Base-by-base conservation (phyloP, 345 rosid species). In the Melaleuca quinquenervia region DNA sequence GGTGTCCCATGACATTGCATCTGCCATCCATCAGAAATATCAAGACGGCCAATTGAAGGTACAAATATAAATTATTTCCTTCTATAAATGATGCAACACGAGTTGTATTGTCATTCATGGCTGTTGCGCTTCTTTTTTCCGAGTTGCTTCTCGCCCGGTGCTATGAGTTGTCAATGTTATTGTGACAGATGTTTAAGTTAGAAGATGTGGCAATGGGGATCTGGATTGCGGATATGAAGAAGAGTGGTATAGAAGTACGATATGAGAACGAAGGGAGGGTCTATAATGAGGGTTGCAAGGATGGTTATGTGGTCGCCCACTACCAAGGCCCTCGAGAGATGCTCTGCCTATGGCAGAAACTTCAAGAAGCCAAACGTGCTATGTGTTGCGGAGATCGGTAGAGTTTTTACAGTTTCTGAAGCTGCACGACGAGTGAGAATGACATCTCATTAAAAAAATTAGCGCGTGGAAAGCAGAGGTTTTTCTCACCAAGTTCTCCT, bases 161-260 rank as follows among this genome's bases (percentile, higher is more conserved):
- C 3, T 18, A 18, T 70, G 48, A 70, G 45, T 21, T 45, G 5
- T 41, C 7, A 5, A 70, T 70, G 45, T 70, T 53, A 26, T 44
- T 83, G 16, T 83, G 56, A 74, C 93, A 97, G 99, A 97, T 97
- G 96, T 97, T 96, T 87, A 96, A 97, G 94, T 95, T 97, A 82
- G 99, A 96, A 93, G 99, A 97, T 84, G 98, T 95, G 83, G 98
- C 98, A 6, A 96, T 97, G 99, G 99, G 99, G 60, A 95, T 97
- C 85, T 97, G 99, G 99, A 96, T 97, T 5, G 90, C 92, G 1
- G 93, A 93, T 11, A 90, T 96, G 92, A 88, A 87, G 87, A 97
- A 93, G 87, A 92, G 91, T 6, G 98, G 99, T 52, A 87, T 93
- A 29, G 85, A 90, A 83, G 94, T 96, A 26, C 91, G 86, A 53